phyloP scores from a whole-genome alignment of 2,329 filamentous ascomycete species.

The Xylaria multiplex region DNA sequence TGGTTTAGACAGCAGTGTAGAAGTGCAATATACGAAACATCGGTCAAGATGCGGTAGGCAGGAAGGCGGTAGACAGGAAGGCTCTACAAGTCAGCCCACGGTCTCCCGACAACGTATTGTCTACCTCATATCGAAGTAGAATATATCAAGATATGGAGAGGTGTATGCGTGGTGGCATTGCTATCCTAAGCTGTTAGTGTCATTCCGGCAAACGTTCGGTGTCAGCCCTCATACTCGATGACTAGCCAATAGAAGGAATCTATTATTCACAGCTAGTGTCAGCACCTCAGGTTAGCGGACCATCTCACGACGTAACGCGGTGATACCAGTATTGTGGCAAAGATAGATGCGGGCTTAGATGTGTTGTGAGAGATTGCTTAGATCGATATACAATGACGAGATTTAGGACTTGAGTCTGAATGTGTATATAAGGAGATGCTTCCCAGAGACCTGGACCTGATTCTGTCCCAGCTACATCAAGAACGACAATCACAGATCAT shows the following conservation, averaged over 20 bases:
- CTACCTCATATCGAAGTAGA: not conserved
- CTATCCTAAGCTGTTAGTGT: constrained; percentile 4
- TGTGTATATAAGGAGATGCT: constrained; percentile 26
- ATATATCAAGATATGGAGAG: not conserved
- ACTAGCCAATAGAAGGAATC: constrained; percentile 22
- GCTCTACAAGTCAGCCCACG: constrained; percentile 29
- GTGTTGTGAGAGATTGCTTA: constrained; percentile 10
- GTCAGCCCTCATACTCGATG: constrained; percentile 15
- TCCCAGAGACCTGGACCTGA: not conserved
- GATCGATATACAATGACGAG: constrained; percentile 12
- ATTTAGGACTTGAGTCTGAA: constrained; percentile 3
- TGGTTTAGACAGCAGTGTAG: not conserved
- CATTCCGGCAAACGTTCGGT: not conserved
- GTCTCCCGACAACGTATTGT: constrained; percentile 20
- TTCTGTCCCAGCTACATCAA: constrained; percentile 17
- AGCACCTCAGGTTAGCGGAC: constrained; percentile 20
- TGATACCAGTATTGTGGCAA: constrained; percentile 11
- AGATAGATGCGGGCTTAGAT: constrained; percentile 27
- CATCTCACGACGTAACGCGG: constrained; percentile 3
- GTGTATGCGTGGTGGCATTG: constrained; percentile 13
- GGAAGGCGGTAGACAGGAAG: constrained; percentile 1
- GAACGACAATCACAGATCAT: constrained; percentile 8
- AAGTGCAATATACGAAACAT: constrained; percentile 6
- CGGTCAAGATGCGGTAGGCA: constrained; percentile 7
- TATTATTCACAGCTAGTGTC: constrained; percentile 18